A percentile compares a stretch with the other conserved stretches of the same genome.
Conservation (phyloP, 805 yeast species). For the Wickerhamiella kazuoi region DNA sequence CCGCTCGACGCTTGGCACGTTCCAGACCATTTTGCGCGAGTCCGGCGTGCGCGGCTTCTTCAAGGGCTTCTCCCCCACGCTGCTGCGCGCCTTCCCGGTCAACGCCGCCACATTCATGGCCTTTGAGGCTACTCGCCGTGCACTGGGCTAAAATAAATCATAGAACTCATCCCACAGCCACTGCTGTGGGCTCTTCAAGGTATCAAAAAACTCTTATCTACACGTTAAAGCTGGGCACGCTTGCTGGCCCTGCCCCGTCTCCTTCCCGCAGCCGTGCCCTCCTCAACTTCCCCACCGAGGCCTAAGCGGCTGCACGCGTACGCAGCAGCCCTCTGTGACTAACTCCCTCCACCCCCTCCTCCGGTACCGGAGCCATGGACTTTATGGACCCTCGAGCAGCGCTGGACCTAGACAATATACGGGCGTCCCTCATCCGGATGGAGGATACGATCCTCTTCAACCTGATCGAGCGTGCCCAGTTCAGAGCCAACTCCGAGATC, state of each 20-base stretch:
- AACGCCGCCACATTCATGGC: conserved; percentile 94
- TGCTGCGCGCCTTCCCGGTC: conserved; percentile 94
- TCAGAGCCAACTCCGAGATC: conserved; percentile 54
- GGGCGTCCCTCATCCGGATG: conserved; percentile 75
- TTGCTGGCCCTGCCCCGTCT: too few relatives aligned
- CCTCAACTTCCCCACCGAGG: too few relatives aligned
- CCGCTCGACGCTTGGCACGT: conserved; percentile 41
- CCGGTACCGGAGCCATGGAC: too few relatives aligned
- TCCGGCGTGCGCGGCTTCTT: conserved; percentile 65
- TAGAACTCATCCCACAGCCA: too few relatives aligned
- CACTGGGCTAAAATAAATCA: conserved; percentile 16
- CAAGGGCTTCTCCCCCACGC: conserved; percentile 82
- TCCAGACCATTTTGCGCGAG: conserved; percentile 32
- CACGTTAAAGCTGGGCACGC: too few relatives aligned
- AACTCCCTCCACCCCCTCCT: too few relatives aligned
- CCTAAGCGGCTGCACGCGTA: too few relatives aligned
- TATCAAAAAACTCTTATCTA: too few relatives aligned
- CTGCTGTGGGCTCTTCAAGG: too few relatives aligned
- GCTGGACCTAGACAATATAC: conserved; percentile 60
- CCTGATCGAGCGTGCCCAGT: conserved; percentile 85
- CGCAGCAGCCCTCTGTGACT: too few relatives aligned
- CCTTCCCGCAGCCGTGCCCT: too few relatives aligned
- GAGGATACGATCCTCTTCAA: conserved; percentile 91
- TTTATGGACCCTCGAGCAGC: conserved; percentile 71
- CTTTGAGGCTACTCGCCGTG: conserved; percentile 61